A percentile compares a stretch with the other conserved stretches of the same genome.
Conservation (phyloP, 2,329 filamentous ascomycete species). For the Thyridium curvatum region DNA sequence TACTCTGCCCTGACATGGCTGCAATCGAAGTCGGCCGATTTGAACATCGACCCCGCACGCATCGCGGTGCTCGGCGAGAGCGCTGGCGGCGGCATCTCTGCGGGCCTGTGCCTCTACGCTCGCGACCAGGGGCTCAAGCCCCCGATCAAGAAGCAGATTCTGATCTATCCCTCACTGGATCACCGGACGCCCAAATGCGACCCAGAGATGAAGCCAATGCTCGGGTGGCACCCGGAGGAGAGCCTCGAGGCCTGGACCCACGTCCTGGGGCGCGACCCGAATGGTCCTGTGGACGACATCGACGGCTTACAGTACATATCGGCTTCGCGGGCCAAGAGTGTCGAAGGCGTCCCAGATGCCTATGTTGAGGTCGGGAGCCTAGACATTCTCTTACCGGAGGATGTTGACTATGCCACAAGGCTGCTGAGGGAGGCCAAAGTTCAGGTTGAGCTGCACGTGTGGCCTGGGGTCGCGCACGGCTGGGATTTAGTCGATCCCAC, state of each 20-base stretch:
- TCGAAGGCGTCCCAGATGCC: constrained; percentile 23
- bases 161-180: constrained; percentile 31
- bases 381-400: constrained; percentile 30
- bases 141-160: constrained; percentile 21
- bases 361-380: constrained; percentile 31
- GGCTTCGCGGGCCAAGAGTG: constrained; percentile 12
- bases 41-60: constrained; percentile 15
- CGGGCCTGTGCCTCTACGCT: constrained; percentile 31
- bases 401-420: constrained; percentile 20
- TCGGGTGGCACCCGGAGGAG: constrained; percentile 14
- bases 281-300: neutral
- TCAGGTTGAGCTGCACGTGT: constrained; percentile 32
- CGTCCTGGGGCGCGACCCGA: constrained; percentile 10
- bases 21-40: constrained; percentile 16
- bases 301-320: constrained; percentile 12
- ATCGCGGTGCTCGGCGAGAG: constrained; percentile 17
- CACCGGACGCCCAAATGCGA: constrained; percentile 16
- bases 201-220: constrained; percentile 4
- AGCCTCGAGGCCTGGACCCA: constrained; percentile 17
- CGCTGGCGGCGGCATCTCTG: constrained; percentile 18
- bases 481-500: constrained; percentile 16
- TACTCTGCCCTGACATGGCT: constrained; percentile 22
- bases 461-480: constrained; percentile 30
- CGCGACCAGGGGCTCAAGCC: constrained; percentile 19
- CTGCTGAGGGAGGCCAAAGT: constrained; percentile 22